phyloP scores from a whole-genome alignment of 2,329 filamentous ascomycete species.

The Talaromyces sp. region DNA sequence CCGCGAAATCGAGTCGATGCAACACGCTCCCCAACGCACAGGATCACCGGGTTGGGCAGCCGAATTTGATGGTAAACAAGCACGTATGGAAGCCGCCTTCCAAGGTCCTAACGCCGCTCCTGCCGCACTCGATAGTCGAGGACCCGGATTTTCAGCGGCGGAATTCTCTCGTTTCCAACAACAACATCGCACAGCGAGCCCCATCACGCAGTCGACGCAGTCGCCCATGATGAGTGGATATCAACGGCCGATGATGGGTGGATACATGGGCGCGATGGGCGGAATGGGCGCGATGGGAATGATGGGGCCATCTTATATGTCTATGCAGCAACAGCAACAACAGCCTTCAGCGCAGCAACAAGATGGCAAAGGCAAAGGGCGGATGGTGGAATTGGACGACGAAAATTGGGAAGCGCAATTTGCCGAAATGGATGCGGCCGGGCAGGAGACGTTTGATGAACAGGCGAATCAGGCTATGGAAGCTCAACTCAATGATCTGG shows the following conservation, averaged over 20 bases:
- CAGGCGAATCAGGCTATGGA: constrained; percentile 73
- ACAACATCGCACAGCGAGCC: constrained; percentile 61
- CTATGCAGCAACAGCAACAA: constrained; percentile 45
- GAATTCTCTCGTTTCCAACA: constrained; percentile 88
- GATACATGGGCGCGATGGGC: constrained; percentile 35
- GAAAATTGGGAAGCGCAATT: constrained; percentile 96
- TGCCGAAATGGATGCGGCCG: constrained; percentile 68
- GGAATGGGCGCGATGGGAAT: constrained; percentile 52
- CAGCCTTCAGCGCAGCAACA: constrained; percentile 53
- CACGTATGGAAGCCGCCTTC: constrained; percentile 67
- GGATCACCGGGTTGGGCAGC: constrained; percentile 59
- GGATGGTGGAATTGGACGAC: constrained; percentile 87
- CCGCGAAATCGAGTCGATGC: constrained; percentile 56
- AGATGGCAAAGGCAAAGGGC: constrained; percentile 66
- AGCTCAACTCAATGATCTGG: constrained; percentile 81
- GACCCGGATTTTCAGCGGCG: constrained; percentile 66
- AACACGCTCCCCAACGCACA: constrained; percentile 48
- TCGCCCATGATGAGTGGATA: constrained; percentile 59
- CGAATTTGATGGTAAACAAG: constrained; percentile 62
- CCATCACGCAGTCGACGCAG: constrained; percentile 44
- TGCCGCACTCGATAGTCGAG: constrained; percentile 34
- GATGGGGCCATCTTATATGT: constrained; percentile 32
- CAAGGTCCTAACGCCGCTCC: constrained; percentile 47
- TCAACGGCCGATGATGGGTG: constrained; percentile 46
- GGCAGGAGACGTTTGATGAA: constrained; percentile 53